Evolutionary conservation across 2,329 filamentous ascomycete species (phyloP), one percentile per base, ranked within the genome.

Genomic region (Byssothecium circinans): DNA sequence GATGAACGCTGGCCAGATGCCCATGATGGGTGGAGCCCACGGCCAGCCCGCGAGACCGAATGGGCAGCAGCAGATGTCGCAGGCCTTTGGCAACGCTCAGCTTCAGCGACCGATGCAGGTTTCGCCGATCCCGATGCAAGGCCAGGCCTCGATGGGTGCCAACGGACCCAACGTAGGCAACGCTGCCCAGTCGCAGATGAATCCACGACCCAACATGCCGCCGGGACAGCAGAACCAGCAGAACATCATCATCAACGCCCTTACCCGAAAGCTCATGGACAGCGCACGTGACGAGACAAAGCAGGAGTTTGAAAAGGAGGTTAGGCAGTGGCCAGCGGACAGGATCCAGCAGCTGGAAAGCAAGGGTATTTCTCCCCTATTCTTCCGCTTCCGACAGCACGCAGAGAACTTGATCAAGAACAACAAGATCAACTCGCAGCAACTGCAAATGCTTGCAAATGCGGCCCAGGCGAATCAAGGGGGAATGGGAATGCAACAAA

Each of bases 61-160:
- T 50, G n/a, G n/a, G n/a, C 72, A 74, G 52, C 67, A 71, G 25
- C 71, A 72, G 44, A 72, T 75, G 51, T 64, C 63, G 14, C 67
- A 64, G 27, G 62, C 59, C 29, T 79, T 80, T 49, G 72, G 76
- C 11, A 70, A 71, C 41, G 72, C 75, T 17, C 77, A 79, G 47
- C 71, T 80, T 52, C 76, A 75, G 45, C 75, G 74, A 18, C 76
- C 69, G 19, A 75, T 80, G 71, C 79, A 80, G 53, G 61, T 74
- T 3, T 79, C 78, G 2, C 74, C 77, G 0, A 75, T 81, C 36
- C 68, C 70, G 19, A 70, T 69, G 68, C 49, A 57, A 15, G 65
- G 67, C 27, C 54, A 55, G 27, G 60, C 61, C 14, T 62, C 67
- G 2, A 69, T 70, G 63, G 64, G 66, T 17, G 62, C 65, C 40